Evolutionary conservation across 352 stramenopile species (phyloP).

Genomic region (Chrysophaeum taylorii): DNA sequence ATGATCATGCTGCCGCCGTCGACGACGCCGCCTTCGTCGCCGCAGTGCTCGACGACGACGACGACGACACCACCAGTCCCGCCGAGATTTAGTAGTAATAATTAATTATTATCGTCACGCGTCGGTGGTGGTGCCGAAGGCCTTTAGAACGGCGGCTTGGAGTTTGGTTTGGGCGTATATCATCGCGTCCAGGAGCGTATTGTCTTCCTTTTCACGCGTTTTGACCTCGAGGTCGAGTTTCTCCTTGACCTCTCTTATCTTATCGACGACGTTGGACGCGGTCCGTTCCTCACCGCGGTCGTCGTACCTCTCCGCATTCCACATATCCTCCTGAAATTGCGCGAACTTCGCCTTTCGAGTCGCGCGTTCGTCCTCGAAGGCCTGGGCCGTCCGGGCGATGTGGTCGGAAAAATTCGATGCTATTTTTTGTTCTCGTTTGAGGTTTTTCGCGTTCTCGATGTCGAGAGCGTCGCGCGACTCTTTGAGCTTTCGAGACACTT

Average conservation of each 20-base stretch:
- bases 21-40: too few relatives aligned
- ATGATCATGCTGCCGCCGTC: too few relatives aligned
- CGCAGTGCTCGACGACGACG: too few relatives aligned
- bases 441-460: slow-evolving; percentile 79
- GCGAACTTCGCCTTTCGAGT: slow-evolving; percentile 32
- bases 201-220: slow-evolving; percentile 53
- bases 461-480: slow-evolving; percentile 79
- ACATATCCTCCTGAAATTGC: slow-evolving; percentile 42
- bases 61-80: too few relatives aligned
- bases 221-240: slow-evolving; percentile 26
- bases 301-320: slow-evolving; percentile 55
- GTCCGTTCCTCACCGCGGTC: slow-evolving; percentile 34
- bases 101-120: too few relatives aligned
- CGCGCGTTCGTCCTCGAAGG: slow-evolving; percentile 57
- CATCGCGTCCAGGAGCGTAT: slow-evolving; percentile 64
- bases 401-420: slow-evolving; percentile 51
- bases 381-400: slow-evolving; percentile 45
- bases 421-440: slow-evolving; percentile 75
- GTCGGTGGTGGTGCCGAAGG: slow-evolving; percentile 59
- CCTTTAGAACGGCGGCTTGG: slow-evolving; percentile 63
- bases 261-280: not conserved
- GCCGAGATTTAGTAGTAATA: too few relatives aligned
- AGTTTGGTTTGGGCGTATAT: slow-evolving; percentile 57
- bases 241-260: not conserved
- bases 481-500: slow-evolving; percentile 68